phyloP scores from a whole-genome alignment of 2,329 filamentous ascomycete species.

The Nectriaceae sp. region DNA sequence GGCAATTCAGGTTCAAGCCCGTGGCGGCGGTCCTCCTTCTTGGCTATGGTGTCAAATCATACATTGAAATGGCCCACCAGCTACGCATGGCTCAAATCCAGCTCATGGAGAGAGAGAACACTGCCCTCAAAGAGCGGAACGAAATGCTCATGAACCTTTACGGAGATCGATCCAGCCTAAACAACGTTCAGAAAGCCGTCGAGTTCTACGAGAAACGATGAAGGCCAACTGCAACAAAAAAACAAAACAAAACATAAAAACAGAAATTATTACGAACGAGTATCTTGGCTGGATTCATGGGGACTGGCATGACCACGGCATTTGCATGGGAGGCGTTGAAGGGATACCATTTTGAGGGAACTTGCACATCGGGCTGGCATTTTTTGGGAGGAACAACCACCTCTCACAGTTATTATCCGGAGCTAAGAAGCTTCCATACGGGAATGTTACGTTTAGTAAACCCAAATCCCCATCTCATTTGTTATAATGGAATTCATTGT shows the following conservation, averaged over 20 bases:
- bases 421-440: neutral
- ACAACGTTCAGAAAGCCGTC: slow-evolving; percentile 50
- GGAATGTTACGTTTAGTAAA: neutral
- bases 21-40: slow-evolving; percentile 33
- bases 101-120: slow-evolving; percentile 35
- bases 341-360: slow-evolving; percentile 19
- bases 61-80: slow-evolving; percentile 29
- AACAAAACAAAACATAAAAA: slow-evolving; percentile 3
- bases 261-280: slow-evolving; percentile 2
- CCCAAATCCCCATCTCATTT: neutral
- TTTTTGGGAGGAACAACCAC: too few species aligned
- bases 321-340: slow-evolving; percentile 24
- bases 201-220: slow-evolving; percentile 45
- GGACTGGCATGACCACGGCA: slow-evolving; percentile 5
- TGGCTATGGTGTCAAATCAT: slow-evolving; percentile 38
- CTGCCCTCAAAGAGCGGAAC: slow-evolving; percentile 39
- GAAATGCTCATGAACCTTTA: slow-evolving; percentile 51
- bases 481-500: neutral
- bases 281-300: neutral
- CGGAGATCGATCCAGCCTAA: slow-evolving; percentile 50
- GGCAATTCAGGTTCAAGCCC: slow-evolving; percentile 32
- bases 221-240: slow-evolving; percentile 7
- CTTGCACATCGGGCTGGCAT: too few species aligned
- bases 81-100: slow-evolving; percentile 31
- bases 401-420: too few species aligned